Conservation (phyloP, 2,329 filamentous ascomycete genomes). For the Botryotinia narcissicola region DNA sequence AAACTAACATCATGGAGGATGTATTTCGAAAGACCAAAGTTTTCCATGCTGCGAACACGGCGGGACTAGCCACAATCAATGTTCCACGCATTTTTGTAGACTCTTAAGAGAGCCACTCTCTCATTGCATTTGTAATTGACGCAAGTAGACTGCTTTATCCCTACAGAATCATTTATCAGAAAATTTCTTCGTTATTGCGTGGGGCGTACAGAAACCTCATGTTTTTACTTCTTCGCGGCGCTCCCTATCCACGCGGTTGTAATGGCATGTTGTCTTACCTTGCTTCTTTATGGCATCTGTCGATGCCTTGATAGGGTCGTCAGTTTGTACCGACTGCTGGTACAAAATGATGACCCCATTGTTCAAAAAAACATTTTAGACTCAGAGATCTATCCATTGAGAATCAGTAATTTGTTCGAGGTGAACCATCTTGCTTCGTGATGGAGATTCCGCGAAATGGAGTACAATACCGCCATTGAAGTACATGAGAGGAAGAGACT, state of each 20-base stretch:
- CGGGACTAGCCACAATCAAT: neutral
- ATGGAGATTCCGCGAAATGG: neutral
- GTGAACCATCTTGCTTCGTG: neutral
- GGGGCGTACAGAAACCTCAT: neutral
- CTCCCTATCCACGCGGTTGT: neutral
- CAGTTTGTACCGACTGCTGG: neutral
- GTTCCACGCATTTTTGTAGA: neutral
- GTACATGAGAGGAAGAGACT: neutral
- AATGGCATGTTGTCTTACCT: neutral
- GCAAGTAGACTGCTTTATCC: neutral
- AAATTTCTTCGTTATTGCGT: neutral
- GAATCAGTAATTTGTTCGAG: neutral
- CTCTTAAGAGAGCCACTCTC: neutral
- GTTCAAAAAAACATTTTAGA: neutral
- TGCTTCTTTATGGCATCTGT: neutral
- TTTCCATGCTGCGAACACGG: neutral
- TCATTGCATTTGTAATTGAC: neutral
- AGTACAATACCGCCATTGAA: neutral
- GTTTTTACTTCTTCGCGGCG: neutral
- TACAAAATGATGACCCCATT: neutral
- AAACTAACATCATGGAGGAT: neutral
- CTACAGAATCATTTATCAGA: neutral
- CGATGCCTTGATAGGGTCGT: neutral
- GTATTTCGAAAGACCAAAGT: neutral
- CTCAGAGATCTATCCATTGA: neutral